A percentile compares a stretch with the other conserved stretches of the same genome.
These are phyloP conservation scores for Trifolium dubium DNA, from an alignment of 306 rosid genomes.

Conservation along the genomic window DNA sequence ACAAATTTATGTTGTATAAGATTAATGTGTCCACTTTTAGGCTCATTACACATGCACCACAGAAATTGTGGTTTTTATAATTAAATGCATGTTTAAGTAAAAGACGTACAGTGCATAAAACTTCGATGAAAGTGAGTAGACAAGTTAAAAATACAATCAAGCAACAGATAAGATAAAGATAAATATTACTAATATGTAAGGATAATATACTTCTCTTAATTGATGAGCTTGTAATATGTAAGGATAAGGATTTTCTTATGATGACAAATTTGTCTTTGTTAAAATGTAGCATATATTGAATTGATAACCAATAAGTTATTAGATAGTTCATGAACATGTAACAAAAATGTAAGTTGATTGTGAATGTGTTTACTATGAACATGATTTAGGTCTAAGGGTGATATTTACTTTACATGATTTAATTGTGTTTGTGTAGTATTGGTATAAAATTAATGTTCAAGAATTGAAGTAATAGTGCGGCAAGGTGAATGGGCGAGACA, in stretches of 20 bases:
- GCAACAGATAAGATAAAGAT: not conserved
- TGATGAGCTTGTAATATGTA: not conserved
- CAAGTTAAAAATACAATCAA: not conserved
- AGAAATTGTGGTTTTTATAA: not conserved
- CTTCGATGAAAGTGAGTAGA: constrained; percentile 27
- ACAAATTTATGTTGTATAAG: not conserved
- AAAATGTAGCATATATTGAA: not conserved
- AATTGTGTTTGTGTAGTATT: no score
- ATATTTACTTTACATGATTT: no score
- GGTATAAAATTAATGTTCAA: no score
- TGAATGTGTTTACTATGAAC: no score
- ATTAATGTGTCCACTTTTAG: not conserved
- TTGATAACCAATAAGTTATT: not conserved
- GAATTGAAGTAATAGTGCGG: no score
- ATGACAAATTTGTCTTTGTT: not conserved
- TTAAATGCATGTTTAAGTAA: constrained; percentile 15
- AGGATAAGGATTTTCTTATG: not conserved
- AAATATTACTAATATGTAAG: not conserved
- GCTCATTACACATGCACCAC: not conserved
- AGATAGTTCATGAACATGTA: not conserved
- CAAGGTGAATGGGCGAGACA: no score
- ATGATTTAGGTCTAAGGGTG: no score
- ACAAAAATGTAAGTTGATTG: no score
- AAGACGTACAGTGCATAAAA: not conserved
- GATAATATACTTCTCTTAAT: not conserved